Percentiles rank a stretch among this genome's conserved stretches.
phyloP scores from a whole-genome alignment of 352 stramenopile species.

The Phytophthora constricta region DNA sequence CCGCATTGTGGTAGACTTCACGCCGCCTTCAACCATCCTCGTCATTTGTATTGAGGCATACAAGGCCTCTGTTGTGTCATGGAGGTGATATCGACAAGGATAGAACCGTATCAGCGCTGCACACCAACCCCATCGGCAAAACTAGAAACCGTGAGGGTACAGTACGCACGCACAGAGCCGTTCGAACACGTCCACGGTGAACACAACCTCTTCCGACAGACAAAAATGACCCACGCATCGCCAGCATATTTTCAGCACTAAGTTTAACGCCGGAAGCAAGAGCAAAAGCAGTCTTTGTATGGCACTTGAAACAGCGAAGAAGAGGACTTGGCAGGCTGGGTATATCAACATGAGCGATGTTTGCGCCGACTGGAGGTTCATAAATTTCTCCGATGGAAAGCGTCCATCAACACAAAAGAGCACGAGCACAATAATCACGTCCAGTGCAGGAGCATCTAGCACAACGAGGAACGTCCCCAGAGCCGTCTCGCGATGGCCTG shows the following conservation, averaged over 20 bases:
- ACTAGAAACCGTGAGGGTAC: too few relatives aligned
- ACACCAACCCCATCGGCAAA: neutral
- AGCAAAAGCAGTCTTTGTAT: slow-evolving; percentile 15
- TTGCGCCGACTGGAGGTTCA: slow-evolving; percentile 23
- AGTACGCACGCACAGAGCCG: slow-evolving; percentile 11
- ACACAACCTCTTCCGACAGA: slow-evolving; percentile 29
- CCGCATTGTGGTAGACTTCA: too few relatives aligned
- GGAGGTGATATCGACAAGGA: neutral
- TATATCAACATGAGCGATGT: slow-evolving; percentile 29
- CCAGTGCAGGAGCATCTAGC: slow-evolving; percentile 10
- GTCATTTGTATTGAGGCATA: too few relatives aligned
- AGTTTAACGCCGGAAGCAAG: neutral
- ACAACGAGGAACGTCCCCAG: slow-evolving; percentile 32
- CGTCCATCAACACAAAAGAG: slow-evolving; percentile 22
- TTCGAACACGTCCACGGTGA: slow-evolving; percentile 24
- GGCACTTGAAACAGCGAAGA: slow-evolving; percentile 7
- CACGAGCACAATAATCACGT: slow-evolving; percentile 18
- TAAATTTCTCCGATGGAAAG: slow-evolving; percentile 16
- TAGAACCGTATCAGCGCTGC: neutral
- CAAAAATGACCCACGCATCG: slow-evolving; percentile 14
- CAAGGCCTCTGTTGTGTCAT: too few relatives aligned
- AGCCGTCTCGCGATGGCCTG: too few relatives aligned
- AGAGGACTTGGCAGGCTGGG: slow-evolving; percentile 20
- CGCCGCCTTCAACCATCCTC: too few relatives aligned
- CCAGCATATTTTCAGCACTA: slow-evolving; percentile 19